Conservation (phyloP, 495 filamentous ascomycete genomes). For the Xylaria scruposa region DNA sequence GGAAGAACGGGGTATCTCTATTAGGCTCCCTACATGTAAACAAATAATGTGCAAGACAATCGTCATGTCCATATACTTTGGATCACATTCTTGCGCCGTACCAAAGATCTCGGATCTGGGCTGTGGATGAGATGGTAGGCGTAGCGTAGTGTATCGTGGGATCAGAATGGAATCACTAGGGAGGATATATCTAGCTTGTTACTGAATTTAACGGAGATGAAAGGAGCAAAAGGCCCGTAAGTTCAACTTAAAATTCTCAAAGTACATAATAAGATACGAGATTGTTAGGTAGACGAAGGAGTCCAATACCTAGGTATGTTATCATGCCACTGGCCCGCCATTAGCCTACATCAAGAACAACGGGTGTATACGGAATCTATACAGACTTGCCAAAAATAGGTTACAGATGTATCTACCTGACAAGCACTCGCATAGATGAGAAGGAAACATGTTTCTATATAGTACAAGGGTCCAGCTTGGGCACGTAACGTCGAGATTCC, state of each 20-base stretch:
- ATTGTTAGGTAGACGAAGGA: neutral
- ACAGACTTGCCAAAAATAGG: neutral
- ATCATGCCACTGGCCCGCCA: neutral
- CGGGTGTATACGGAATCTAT: neutral
- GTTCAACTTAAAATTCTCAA: neutral
- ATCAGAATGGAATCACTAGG: neutral
- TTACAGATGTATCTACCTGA: neutral
- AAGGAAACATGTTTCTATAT: neutral
- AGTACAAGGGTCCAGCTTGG: neutral
- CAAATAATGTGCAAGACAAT: neutral
- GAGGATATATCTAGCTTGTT: neutral
- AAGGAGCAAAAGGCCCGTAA: neutral
- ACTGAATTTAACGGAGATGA: neutral
- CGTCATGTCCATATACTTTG: neutral
- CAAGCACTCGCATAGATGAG: neutral
- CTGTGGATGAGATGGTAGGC: neutral
- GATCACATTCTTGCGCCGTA: neutral
- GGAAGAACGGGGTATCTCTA: neutral
- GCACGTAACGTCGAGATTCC: neutral
- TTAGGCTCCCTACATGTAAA: neutral
- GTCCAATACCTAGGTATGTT: neutral
- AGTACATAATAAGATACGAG: neutral
- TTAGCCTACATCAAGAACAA: neutral
- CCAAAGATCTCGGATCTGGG: neutral
- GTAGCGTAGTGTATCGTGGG: neutral